phyloP scores from a whole-genome alignment of 1,284 basidiomycete species.

The Heterobasidion parviporum region DNA sequence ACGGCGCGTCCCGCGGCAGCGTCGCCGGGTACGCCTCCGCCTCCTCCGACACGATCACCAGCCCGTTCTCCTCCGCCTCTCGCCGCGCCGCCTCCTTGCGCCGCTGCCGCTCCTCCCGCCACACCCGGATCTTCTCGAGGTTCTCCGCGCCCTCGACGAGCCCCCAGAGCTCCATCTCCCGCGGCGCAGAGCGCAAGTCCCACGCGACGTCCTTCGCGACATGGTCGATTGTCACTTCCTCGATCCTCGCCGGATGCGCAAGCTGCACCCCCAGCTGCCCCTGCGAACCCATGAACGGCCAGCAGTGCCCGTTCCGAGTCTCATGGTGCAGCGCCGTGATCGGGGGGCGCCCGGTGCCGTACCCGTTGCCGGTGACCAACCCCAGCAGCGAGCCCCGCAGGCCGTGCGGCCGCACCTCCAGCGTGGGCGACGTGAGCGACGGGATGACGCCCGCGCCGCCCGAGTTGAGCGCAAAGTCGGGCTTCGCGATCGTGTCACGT shows the following conservation, averaged over 20 bases:
- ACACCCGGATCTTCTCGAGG: slow-evolving; percentile 44
- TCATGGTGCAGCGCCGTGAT: slow-evolving; percentile 83
- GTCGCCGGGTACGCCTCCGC: slow-evolving; percentile 36
- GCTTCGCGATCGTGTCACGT: slow-evolving; percentile 46
- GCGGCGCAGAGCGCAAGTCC: slow-evolving; percentile 75
- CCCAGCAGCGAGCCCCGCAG: slow-evolving; percentile 36
- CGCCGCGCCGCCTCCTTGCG: slow-evolving; percentile 22
- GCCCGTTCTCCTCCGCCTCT: slow-evolving; percentile 28
- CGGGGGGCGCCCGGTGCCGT: slow-evolving; percentile 70
- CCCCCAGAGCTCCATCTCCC: slow-evolving; percentile 85
- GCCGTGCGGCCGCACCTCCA: slow-evolving; percentile 50
- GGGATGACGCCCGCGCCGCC: slow-evolving; percentile 79
- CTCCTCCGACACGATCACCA: slow-evolving; percentile 24
- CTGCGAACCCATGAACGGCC: slow-evolving; percentile 77
- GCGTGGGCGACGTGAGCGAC: slow-evolving; percentile 70
- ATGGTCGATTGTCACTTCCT: slow-evolving; percentile 86
- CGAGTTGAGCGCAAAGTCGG: slow-evolving; percentile 84
- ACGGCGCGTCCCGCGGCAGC: slow-evolving; percentile 47
- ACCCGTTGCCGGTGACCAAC: slow-evolving; percentile 50
- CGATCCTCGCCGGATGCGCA: slow-evolving; percentile 58
- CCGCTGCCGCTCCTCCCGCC: slow-evolving; percentile 33
- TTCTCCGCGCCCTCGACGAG: slow-evolving; percentile 75
- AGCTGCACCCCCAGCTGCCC: slow-evolving; percentile 83
- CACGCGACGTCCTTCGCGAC: slow-evolving; percentile 71
- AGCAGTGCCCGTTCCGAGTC: slow-evolving; percentile 78